Base-by-base conservation (phyloP, 2,329 filamentous ascomycete species). In the Xylaria polymorpha region DNA sequence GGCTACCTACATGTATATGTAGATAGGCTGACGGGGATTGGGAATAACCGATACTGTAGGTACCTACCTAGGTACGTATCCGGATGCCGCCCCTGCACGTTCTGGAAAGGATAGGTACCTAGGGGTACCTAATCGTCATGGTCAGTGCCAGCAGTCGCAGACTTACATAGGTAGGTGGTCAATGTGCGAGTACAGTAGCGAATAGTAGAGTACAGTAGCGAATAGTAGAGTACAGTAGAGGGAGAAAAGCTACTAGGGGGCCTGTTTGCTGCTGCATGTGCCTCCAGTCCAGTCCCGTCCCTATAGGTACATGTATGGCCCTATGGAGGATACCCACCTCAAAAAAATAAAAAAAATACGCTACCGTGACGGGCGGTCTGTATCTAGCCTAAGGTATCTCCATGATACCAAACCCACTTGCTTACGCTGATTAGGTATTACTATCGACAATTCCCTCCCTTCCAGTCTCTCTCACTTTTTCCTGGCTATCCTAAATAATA, bases 371-470 rank as follows among this genome's bases (percentile, higher is more conserved):
- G 8, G 48, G 48, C 48, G n/a, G 51, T 55, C 6, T 37, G 7
- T 18, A 25, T 20, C 29, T 53, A n/a, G n/a, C n/a, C n/a, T n/a
- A n/a, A n/a, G n/a, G n/a, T n/a, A 50, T 29, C 25, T 29, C 25
- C 25, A 29, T 29, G 25, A 56, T 39, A 41, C 53, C 53, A 39
- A 57, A 58, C 53, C 50, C 20, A 57, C 61, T 39, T n/a, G 51
- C 70, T 58, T 35, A 59, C 57, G 61, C 41, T 50, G 25, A 46
- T 63, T 64, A n/a, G n/a, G n/a, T n/a, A 64, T 57, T 62, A 65
- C 41, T 65, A 41, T 57, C 61, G 41, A 58, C 37, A 41, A 62
- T 64, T 72, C 56, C 44, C 69, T 57, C 48, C 25, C 39, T 39
- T 44, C 35, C 43, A 29, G 25, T 29, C 46, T 46, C 44, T 46